Evolutionary conservation across 805 yeast genomes (phyloP), one percentile per base, ranked within the genome.

Genomic region (Yarrowia deformans): DNA sequence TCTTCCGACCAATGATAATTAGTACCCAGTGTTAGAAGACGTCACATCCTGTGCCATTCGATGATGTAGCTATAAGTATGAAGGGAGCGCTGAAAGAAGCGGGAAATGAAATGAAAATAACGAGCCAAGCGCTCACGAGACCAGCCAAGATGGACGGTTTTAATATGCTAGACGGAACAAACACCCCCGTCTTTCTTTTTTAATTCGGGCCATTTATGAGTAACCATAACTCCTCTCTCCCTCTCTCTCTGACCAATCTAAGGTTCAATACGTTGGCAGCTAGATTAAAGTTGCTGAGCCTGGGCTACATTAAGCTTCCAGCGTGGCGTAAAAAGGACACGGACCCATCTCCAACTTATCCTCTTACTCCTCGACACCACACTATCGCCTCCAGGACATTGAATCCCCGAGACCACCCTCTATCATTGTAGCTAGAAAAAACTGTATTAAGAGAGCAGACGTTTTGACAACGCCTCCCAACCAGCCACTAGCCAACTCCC

Each of bases 391-490:
- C 63, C 63, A 56, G 63, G 63, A 56, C 48, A 16, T 56, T 56
- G 48, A 8, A 40, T 56, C 63, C 63, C 63, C 63, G 63, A 56
- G 63, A 56, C 63, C 61, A 14, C 60, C 58, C 50, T 12, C 54
- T 56, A 56, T 56, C 63, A 42, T 29, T 56, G 63, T 56, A 56
- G 63, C 63, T 56, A 56, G 63, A 56, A 56, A 56, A 56, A 56
- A 56, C 63, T 56, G 63, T 56, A 56, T 56, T 56, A 56, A 56
- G 63, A 56, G 63, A 56, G 63, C 63, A 56, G 63, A 56, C 63
- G 63, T 56, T 56, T 23, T 39, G n/a, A 40, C 60, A 54, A 56
- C 63, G 63, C 63, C 63, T 56, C 63, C 63, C 63, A 56, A 56
- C 63, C 63, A 56, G 63, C 63, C 48, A 56, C 63, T 56, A 56